Conservation (phyloP, 225 moss, liverwort and hornwort genomes). For the Polytrichum formosum region DNA sequence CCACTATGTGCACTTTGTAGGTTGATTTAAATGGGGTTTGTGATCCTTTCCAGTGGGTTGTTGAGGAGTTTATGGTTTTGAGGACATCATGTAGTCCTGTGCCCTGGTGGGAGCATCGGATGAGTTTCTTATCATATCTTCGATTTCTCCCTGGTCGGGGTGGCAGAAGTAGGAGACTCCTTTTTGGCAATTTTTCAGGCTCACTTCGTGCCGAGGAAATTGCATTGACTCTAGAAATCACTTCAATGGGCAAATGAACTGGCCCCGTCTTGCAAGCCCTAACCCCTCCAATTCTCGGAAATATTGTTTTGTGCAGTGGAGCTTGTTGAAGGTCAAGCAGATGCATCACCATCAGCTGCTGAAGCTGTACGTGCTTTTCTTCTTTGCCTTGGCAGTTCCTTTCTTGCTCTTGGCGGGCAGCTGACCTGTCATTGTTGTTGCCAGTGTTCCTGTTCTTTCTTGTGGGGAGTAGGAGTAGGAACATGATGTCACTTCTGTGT, state of each 20-base stretch:
- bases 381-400: not conserved
- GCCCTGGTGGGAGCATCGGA: no score
- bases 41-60: not conserved
- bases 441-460: no score
- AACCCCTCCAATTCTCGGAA: not conserved
- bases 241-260: constrained; percentile 30
- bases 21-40: not conserved
- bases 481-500: no score
- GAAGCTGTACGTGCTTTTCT: constrained; percentile 57
- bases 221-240: not conserved
- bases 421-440: not conserved
- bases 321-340: constrained; percentile 36
- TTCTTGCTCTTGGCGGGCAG: not conserved
- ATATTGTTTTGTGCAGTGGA: constrained; percentile 44
- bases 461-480: no score
- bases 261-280: not conserved
- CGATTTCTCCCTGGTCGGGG: no score
- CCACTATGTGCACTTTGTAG: not conserved
- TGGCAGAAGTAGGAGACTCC: no score
- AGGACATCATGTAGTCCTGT: not conserved
- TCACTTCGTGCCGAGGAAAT: no score
- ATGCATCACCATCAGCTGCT: constrained; percentile 69
- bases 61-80: constrained; percentile 3
- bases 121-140: no score
- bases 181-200: no score